Base-by-base conservation (phyloP, 768 basidiomycete species). In the Termitomyces sp. region DNA sequence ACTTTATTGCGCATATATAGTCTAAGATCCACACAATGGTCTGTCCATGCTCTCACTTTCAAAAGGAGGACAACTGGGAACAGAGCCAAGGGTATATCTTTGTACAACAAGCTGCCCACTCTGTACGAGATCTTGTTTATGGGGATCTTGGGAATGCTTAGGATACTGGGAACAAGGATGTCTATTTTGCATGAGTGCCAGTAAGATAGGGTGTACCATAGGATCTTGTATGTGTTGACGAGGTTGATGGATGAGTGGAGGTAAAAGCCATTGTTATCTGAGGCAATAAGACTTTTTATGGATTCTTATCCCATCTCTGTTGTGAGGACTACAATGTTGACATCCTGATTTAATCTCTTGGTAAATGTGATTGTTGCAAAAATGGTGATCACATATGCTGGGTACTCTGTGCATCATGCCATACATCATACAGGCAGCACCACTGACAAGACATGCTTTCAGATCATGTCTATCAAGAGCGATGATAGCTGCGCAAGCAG, bases 261-360 rank as follows among this genome's bases (percentile, higher is more conserved):
- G 60, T 67, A 74, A 59, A 77, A 80, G 1, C 64, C 63, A 32
- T 56, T 14, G 59, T 76, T 62, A 10, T 41, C 51, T 1, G 53
- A 53, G 15, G 65, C 67, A 28, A 82, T 62, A 38, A 71, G 62
- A 8, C 45, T 51, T 55, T 82, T 80, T 56, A 82, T 67, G 11
- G 62, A 58, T 63, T 77, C 77, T 45, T 64, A 61, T 47, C 68
- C 60, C 4, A 26, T 34, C 1, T 62, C 58, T 3, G 74, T 73
- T 3, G 74, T 73, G 41, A 78, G 61, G 15, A 79, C 73, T 34
- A 79, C 68, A 9, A 80, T 64, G 54, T 80, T 78, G 12, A 79
- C 66, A 56, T 80, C 80, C 78, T 80, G 14, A 28, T 40, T 47
- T 19, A 3, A n/a, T 5, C 2, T 17, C 14, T 10, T 34, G 15